Percentiles rank a stretch among this genome's conserved stretches.
phyloP scores from a whole-genome alignment of 2,329 filamentous ascomycete species.

The Epichloe aotearoae region DNA sequence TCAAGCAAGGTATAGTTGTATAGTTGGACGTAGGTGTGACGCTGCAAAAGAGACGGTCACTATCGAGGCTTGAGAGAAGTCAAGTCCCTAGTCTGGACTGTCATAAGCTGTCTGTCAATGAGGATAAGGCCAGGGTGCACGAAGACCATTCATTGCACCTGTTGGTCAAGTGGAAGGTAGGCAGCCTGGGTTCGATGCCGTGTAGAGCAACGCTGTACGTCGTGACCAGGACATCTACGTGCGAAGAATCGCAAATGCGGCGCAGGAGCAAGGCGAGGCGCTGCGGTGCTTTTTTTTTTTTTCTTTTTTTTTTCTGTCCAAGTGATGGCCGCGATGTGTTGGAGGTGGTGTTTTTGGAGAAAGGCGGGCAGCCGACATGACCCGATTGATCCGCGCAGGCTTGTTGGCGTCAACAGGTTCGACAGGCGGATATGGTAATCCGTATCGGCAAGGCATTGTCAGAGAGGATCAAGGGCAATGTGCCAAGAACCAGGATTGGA shows the following conservation, averaged over 20 bases:
- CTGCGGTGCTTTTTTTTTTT: slow-evolving; percentile 16
- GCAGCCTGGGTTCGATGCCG: too few species aligned
- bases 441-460: not conserved
- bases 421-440: too few species aligned
- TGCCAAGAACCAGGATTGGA: not conserved
- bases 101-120: not conserved
- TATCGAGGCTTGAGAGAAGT: too few species aligned
- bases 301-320: not conserved
- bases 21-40: too few species aligned
- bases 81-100: too few species aligned
- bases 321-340: slow-evolving; percentile 1
- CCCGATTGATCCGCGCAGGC: not conserved
- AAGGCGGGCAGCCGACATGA: not conserved
- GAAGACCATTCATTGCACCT: not conserved
- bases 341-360: not conserved
- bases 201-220: not conserved
- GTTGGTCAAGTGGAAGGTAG: too few species aligned
- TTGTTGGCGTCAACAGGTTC: too few species aligned
- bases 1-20: too few species aligned
- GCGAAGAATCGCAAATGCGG: too few species aligned
- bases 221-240: not conserved
- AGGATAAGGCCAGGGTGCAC: not conserved
- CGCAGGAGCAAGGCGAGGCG: not conserved
- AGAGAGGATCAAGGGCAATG: not conserved
- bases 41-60: too few species aligned